A percentile compares a stretch with the other conserved stretches of the same genome.
Conservation (phyloP, 2,329 filamentous ascomycete species). For the Microdochium nivale region DNA sequence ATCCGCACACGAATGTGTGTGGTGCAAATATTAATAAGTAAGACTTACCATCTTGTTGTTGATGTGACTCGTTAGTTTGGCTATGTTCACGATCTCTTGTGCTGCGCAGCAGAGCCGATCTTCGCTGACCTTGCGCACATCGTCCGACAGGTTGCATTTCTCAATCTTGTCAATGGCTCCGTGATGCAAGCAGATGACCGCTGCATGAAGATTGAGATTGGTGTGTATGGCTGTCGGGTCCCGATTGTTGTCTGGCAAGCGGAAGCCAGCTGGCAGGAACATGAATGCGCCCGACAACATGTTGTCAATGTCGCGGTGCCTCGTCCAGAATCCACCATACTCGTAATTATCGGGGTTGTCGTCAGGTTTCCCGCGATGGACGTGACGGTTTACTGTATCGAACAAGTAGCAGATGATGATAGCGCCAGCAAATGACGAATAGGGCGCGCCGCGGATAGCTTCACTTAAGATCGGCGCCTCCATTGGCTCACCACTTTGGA, state of each 20-base stretch:
- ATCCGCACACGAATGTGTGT: background rate
- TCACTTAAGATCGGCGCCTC: conserved; percentile 55
- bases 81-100: conserved; percentile 74
- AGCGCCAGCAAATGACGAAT: conserved; percentile 66
- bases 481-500: conserved; percentile 55
- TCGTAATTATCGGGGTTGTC: conserved; percentile 68
- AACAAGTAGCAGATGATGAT: conserved; percentile 71
- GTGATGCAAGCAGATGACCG: conserved; percentile 82
- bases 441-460: conserved; percentile 49
- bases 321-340: conserved; percentile 74
- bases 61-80: conserved; percentile 68
- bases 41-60: conserved; percentile 56
- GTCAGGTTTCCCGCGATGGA: conserved; percentile 61
- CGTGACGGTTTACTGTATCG: conserved; percentile 71
- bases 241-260: conserved; percentile 59
- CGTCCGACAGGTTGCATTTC: conserved; percentile 55
- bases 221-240: conserved; percentile 70
- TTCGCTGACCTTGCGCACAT: conserved; percentile 62
- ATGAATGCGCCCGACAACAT: conserved; percentile 70
- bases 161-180: conserved; percentile 79
- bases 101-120: conserved; percentile 70
- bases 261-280: conserved; percentile 65
- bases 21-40: background rate
- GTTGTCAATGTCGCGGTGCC: conserved; percentile 77
- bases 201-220: conserved; percentile 84